phyloP scores from a whole-genome alignment of 352 stramenopile genomes.

The Pythium folliculosum region DNA sequence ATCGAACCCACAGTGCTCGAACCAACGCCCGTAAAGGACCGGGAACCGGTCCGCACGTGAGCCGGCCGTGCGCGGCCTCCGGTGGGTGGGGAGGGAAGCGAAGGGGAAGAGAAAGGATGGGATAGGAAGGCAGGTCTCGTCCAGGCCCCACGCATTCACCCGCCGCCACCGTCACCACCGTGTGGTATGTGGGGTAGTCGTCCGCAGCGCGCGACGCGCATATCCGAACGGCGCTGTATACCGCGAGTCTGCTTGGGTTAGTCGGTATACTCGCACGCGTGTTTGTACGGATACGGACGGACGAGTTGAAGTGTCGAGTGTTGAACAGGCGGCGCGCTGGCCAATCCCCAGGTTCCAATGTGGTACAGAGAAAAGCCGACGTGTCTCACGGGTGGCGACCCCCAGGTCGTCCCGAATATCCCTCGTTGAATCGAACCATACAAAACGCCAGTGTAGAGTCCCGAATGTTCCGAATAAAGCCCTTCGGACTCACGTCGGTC shows the following conservation, averaged over 20 bases:
- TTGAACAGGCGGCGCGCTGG: background rate
- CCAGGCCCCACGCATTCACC: background rate
- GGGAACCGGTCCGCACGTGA: background rate
- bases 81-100: too few relatives aligned
- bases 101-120: too few relatives aligned
- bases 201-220: background rate
- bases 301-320: background rate
- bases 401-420: background rate
- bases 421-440: background rate
- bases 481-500: background rate
- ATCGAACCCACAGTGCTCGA: too few relatives aligned
- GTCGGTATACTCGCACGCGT: slow-evolving; percentile 4
- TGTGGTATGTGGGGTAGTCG: background rate
- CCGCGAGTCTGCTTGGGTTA: background rate
- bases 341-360: background rate
- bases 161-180: background rate
- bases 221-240: slow-evolving; percentile 4
- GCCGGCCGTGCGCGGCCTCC: background rate
- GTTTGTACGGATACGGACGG: slow-evolving; percentile 13
- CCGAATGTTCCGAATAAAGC: background rate
- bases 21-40: too few relatives aligned
- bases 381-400: slow-evolving; percentile 3
- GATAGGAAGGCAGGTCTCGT: too few relatives aligned
- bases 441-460: background rate
- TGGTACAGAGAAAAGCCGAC: background rate